Base-by-base conservation (phyloP, 169 alveolate species). In the Cryptosporidium felis region DNA sequence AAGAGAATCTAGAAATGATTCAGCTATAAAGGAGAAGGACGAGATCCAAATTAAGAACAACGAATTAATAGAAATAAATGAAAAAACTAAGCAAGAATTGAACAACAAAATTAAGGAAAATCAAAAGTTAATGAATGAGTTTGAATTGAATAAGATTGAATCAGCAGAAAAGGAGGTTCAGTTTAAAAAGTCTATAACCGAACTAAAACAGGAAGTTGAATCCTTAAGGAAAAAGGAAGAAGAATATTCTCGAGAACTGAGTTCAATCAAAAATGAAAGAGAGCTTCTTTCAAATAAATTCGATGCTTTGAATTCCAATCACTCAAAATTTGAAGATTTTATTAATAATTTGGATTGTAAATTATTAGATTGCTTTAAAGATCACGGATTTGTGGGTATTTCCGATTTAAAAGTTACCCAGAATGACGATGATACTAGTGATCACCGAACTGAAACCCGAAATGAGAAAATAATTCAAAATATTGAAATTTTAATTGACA, bases 51-150 rank as follows among this genome's bases (percentile, higher is more conserved):
- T 5, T 5, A 56, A 5, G 23, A 56, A 56, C 32, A 30, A 28
- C 28, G 63, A 56, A 26, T 28, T 56, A 12, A 56, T 56, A 6
- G 45, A 56, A 56, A 21, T 56, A 16, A 56, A 56, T 23, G 32
- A 30, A n/a, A 56, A 30, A 10, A 26, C 32, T 16, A n/a, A 56
- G 38, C 45, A 56, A 0, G 30, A 56, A n/a, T 30, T 56, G 26
- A 30, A 56, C 32, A 42, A 56, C n/a, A 56, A 56, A 12, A 56
- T 56, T 56, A 56, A n/a, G 32, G 63, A 56, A 56, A 56, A 56
- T 28, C 63, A 56, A 56, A 23, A 23, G 1, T 56, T 56, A 30
- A 28, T 56, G 23, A n/a, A 56, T 12, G 63, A 56, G 23, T 30
- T 56, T 10, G 28, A 56, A 56, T 9, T 56, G 10, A 56, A 56